A percentile compares a stretch with the other conserved stretches of the same genome.
These are phyloP conservation scores for Gossypium mustelinum DNA, from an alignment of 345 rosid species.

Conservation along the genomic window DNA sequence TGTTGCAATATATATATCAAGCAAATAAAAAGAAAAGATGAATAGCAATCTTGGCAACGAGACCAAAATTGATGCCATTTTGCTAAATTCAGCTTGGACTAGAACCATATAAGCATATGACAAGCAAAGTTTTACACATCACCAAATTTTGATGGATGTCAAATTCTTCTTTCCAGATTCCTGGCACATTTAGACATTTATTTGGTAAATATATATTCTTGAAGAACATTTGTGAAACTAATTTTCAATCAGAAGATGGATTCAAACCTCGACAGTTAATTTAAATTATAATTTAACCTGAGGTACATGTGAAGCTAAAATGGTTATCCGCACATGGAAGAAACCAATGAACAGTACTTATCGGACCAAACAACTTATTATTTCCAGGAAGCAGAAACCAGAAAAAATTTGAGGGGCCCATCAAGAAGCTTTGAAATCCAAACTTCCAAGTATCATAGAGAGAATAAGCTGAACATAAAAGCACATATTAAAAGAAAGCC, in stretches of 20 bases:
- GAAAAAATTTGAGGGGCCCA: not conserved
- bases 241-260: not conserved
- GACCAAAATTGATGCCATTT: not conserved
- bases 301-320: not conserved
- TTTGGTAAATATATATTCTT: not conserved
- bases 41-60: not conserved
- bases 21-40: not conserved
- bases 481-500: slow-evolving; percentile 29
- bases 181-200: not conserved
- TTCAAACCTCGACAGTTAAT: not conserved
- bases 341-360: not conserved
- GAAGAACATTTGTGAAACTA: not conserved
- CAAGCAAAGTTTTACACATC: not conserved
- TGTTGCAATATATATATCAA: not conserved
- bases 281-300: not conserved
- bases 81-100: not conserved
- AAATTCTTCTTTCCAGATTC: not conserved
- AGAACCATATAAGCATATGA: not conserved
- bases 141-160: not conserved
- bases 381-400: not conserved
- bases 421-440: not conserved
- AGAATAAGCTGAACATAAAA: slow-evolving; percentile 10
- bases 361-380: not conserved
- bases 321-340: not conserved
- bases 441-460: not conserved